phyloP scores from a whole-genome alignment of 2,329 filamentous ascomycete genomes.

The Aureobasidium melanogenum region DNA sequence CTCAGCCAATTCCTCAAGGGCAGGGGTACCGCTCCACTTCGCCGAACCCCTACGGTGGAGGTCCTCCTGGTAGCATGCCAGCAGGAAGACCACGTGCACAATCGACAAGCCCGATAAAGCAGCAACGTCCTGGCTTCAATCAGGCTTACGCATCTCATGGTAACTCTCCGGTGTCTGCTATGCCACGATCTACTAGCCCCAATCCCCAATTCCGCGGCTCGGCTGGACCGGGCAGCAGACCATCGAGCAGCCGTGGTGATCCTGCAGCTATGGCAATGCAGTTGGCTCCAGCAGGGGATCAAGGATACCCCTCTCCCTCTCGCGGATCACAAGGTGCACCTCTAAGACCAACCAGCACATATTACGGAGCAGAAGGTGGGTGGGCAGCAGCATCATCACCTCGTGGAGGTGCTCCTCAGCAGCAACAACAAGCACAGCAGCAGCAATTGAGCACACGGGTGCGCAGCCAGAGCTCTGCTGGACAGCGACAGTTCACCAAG shows the following conservation, averaged over 20 bases:
- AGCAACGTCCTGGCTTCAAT: constrained; percentile 23
- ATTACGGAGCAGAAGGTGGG: constrained; percentile 31
- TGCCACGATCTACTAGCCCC: constrained; percentile 31
- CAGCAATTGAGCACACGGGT: constrained; percentile 32
- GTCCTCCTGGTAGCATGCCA: constrained; percentile 16
- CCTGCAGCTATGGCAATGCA: constrained; percentile 35
- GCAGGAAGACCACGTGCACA: constrained; percentile 25
- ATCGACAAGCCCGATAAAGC: constrained; percentile 34
- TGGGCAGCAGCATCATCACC: constrained; percentile 12
- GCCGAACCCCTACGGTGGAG: constrained; percentile 53
- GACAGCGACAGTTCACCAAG: constrained; percentile 72
- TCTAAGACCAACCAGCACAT: constrained; percentile 34
- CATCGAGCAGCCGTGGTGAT: constrained; percentile 34
- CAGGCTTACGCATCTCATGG: constrained; percentile 28
- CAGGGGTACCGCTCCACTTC: constrained; percentile 42
- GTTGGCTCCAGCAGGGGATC: constrained; percentile 32
- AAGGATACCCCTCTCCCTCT: constrained; percentile 33
- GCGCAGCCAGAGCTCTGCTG: constrained; percentile 80
- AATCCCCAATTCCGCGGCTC: constrained; percentile 21
- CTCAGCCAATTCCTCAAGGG: constrained; percentile 26
- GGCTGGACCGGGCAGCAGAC: constrained; percentile 25
- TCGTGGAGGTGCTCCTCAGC: not conserved
- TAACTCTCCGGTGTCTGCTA: constrained; percentile 27
- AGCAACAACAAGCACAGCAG: not conserved
- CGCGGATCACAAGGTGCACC: constrained; percentile 20